Evolutionary conservation across 2,329 filamentous ascomycete species (phyloP), one percentile per base, ranked within the genome.

Genomic region (Xylaria multiplex): DNA sequence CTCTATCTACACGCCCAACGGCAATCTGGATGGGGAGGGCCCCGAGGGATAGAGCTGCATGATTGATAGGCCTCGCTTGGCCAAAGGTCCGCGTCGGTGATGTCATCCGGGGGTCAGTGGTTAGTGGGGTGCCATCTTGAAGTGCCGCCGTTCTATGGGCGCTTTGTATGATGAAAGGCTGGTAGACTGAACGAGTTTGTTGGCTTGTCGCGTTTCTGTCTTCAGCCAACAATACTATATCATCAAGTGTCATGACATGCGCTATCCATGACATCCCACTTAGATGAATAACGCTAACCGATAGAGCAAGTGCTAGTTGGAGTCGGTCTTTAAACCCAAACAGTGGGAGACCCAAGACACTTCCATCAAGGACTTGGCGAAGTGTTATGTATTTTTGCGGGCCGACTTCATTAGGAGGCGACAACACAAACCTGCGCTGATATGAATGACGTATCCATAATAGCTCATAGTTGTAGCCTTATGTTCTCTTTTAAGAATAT

Each of bases 21-120:
- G 61, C 58, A n/a, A 61, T 49, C 32, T 64, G 61, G 22, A 50
- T 61, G 2, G 64, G 53, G n/a, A 62, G 30, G 11, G 32, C 6
- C n/a, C 48, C 57, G 2, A 67, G 52, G 1, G 50, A 58, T 13
- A 64, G 27, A 43, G 35, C 16, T 0, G 19, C n/a, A 6, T 30
- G 24, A 16, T 58, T 49, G 19, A 54, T 45, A 7, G 19, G 40
- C 19, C 42, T n/a, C 11, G 6, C 13, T 40, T 2, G 24, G 11
- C n/a, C 11, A 5, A 11, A 6, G 2, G 14, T 11, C 9, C 27
- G 32, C n/a, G 24, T 16, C 6, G 45, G 3, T 1, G 24, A 7
- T 1, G 5, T 43, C n/a, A 19, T 8, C 16, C 3, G 48, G 13
- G 35, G 7, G 35, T 6, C 4, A 13, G n/a, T 37, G 3, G 30